These are phyloP conservation scores for Trypanosoma avium DNA, from an alignment of 208 protist genomes.

Conservation along the genomic window DNA sequence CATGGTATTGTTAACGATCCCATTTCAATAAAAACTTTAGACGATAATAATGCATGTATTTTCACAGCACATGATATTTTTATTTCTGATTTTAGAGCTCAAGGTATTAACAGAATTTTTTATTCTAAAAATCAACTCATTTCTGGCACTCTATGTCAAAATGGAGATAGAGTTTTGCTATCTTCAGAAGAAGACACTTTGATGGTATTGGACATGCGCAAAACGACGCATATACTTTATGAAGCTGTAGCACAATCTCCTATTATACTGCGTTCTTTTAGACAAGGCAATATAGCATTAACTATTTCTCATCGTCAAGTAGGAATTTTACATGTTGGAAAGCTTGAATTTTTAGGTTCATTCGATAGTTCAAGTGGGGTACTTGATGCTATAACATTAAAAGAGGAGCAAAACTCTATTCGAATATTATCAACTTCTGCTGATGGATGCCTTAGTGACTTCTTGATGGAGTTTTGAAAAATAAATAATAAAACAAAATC, in stretches of 20 bases:
- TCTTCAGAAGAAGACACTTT: constrained; percentile 13
- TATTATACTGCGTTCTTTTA: constrained; percentile 9
- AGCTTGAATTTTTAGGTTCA: constrained; percentile 18
- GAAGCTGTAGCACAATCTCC: constrained; percentile 10
- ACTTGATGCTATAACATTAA: constrained; percentile 12
- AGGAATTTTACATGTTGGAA: constrained; percentile 14
- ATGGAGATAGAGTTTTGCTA: constrained; percentile 6
- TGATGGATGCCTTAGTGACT: constrained; percentile 18
- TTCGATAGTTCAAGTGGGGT: constrained; percentile 12
- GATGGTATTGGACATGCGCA: constrained; percentile 8
- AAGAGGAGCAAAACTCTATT: constrained; percentile 2
- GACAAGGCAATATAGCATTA: constrained; percentile 6
- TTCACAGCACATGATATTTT: constrained; percentile 12
- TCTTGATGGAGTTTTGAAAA: constrained; percentile 13
- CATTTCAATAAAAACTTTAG: constrained; percentile 17
- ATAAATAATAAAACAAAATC: too few species aligned
- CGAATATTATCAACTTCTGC: constrained; percentile 11
- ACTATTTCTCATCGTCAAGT: constrained; percentile 19
- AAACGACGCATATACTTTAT: neutral
- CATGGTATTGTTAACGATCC: constrained; percentile 2
- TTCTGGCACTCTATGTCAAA: constrained; percentile 13
- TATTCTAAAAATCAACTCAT: constrained; percentile 5
- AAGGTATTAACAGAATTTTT: constrained; percentile 10
- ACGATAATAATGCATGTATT: constrained; percentile 11
- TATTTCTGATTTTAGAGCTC: constrained; percentile 11